These are phyloP conservation scores for Irpex sp. DNA, from an alignment of 1,284 basidiomycete species.

Conservation along the genomic window DNA sequence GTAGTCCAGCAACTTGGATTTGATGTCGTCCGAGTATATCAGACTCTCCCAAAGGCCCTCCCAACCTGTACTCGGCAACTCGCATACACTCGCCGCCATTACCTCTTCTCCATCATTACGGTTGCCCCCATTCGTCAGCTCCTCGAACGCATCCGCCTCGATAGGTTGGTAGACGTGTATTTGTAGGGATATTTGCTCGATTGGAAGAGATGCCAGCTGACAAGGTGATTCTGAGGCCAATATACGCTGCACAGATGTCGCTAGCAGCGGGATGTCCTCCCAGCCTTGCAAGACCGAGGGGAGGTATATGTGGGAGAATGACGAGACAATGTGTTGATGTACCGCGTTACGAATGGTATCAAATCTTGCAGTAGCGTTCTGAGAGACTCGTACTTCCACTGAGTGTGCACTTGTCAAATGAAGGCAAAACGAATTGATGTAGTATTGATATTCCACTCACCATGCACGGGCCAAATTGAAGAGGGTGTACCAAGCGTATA, in stretches of 20 bases:
- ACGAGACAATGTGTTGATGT: slow-evolving; percentile 53
- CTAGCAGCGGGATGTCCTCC: slow-evolving; percentile 69
- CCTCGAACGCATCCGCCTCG: slow-evolving; percentile 69
- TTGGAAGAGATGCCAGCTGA: slow-evolving; percentile 47
- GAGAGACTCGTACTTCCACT: slow-evolving; percentile 84
- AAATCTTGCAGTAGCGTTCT: slow-evolving; percentile 64
- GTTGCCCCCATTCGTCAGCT: slow-evolving; percentile 66
- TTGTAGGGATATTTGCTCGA: slow-evolving; percentile 61
- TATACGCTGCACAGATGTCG: slow-evolving; percentile 75
- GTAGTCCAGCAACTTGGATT: slow-evolving; percentile 86
- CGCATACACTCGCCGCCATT: slow-evolving; percentile 83
- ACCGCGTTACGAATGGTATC: slow-evolving; percentile 70
- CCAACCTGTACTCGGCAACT: slow-evolving; percentile 78
- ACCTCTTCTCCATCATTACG: slow-evolving; percentile 71
- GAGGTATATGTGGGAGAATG: slow-evolving; percentile 58
- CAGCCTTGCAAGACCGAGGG: slow-evolving; percentile 71
- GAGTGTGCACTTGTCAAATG: background rate
- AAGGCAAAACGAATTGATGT: background rate
- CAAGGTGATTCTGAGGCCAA: slow-evolving; percentile 69
- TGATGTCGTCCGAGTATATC: slow-evolving; percentile 89
- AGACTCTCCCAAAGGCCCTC: slow-evolving; percentile 93
- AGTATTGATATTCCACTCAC: slow-evolving; percentile 31
- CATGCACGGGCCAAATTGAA: slow-evolving; percentile 54
- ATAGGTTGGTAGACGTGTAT: slow-evolving; percentile 88
- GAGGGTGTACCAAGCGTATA: slow-evolving; percentile 16